Conservation (phyloP, 805 yeast species). For the Schizosaccharomyces osmophilus region DNA sequence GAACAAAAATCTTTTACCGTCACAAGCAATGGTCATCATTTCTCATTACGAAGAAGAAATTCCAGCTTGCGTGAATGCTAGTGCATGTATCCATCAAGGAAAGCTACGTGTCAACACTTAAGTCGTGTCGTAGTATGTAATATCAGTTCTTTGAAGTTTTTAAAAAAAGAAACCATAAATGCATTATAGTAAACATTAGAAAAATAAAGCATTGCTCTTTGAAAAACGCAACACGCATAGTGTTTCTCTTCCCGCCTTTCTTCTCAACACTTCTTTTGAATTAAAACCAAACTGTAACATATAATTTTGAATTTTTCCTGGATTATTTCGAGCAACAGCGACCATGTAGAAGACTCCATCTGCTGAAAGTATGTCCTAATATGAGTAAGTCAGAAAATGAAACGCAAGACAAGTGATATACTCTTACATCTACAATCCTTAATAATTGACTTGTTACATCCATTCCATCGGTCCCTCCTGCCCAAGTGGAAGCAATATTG, state of each 20-base stretch:
- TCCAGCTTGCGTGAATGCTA: neutral
- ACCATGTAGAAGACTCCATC: slow-evolving; percentile 1
- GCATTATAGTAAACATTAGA: neutral
- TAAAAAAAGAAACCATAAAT: too few species aligned
- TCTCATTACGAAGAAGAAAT: slow-evolving; percentile 1
- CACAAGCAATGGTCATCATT: slow-evolving; percentile 2
- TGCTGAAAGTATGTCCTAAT: neutral
- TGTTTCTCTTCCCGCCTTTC: slow-evolving; percentile 1
- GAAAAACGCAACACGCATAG: neutral
- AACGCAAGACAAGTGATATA: too few species aligned
- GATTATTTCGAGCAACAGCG: neutral
- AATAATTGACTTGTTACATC: neutral
- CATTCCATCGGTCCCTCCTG: slow-evolving; percentile 1
- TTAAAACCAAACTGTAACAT: neutral
- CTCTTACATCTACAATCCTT: neutral
- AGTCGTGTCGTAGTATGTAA: neutral
- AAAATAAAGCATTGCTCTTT: neutral
- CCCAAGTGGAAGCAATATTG: slow-evolving; percentile 1
- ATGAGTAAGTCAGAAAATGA: neutral
- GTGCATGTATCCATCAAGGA: neutral
- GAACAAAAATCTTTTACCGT: neutral
- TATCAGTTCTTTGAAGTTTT: too few species aligned
- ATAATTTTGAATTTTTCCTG: neutral
- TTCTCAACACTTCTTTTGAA: neutral
- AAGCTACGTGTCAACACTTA: neutral